Evolutionary conservation across 2,329 filamentous ascomycete genomes (phyloP).

Genomic region (Microdochium nivale): DNA sequence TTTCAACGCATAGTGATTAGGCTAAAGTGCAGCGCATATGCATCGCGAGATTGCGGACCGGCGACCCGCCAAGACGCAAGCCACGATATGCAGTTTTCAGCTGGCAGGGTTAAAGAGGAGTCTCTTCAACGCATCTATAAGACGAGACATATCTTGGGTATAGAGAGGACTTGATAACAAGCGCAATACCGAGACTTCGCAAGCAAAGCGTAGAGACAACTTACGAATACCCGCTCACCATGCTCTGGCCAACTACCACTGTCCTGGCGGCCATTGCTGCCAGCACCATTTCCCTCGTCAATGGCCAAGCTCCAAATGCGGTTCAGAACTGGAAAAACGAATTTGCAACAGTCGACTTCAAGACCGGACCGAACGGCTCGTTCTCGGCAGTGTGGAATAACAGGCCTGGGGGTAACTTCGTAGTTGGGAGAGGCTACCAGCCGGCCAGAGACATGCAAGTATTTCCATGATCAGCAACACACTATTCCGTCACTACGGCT

Average conservation of each 20-base stretch:
- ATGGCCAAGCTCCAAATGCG: background rate
- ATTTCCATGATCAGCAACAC: background rate
- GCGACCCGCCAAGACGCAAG: background rate
- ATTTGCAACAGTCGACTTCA: constrained; percentile 1
- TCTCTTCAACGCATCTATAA: background rate
- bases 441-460: constrained; percentile 1
- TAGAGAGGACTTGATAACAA: background rate
- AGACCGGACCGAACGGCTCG: background rate
- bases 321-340: constrained; percentile 2
- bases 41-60: background rate
- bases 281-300: background rate
- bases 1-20: background rate
- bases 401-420: constrained; percentile 1
- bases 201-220: background rate
- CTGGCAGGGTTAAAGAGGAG: background rate
- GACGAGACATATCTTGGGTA: background rate
- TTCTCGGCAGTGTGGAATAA: constrained; percentile 1
- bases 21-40: background rate
- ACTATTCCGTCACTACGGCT: background rate
- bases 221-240: background rate
- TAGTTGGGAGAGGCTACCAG: constrained; percentile 1
- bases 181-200: background rate
- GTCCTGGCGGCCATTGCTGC: background rate
- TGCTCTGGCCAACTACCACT: background rate
- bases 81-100: background rate